Evolutionary conservation across 2,329 filamentous ascomycete genomes (phyloP).

Genomic region (Teratosphaeria zuluensis): DNA sequence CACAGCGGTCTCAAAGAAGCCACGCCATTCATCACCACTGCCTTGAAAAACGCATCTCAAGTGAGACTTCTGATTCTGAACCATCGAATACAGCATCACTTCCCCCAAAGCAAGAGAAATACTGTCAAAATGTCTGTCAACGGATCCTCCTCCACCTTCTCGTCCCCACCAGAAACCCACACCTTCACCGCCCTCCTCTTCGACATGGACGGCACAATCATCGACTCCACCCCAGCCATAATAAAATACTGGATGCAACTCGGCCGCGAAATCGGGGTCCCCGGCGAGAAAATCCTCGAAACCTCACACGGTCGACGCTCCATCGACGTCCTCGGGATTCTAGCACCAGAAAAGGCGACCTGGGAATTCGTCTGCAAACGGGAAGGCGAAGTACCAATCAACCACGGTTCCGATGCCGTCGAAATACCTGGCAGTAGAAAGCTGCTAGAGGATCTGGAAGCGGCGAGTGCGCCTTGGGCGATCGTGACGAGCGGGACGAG

Average conservation of each 20-base stretch:
- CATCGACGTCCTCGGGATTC: constrained; percentile 72
- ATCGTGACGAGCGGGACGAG: constrained; percentile 54
- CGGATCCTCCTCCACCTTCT: constrained; percentile 27
- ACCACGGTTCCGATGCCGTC: constrained; percentile 66
- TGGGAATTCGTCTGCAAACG: constrained; percentile 74
- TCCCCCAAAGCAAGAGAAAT: not conserved
- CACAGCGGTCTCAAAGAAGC: too few species aligned
- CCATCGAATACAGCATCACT: not conserved
- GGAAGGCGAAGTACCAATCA: constrained; percentile 67
- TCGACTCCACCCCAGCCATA: constrained; percentile 5
- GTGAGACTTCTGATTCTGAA: not conserved
- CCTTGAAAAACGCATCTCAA: too few species aligned
- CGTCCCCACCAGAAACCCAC: constrained; percentile 31
- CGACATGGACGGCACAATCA: constrained; percentile 52
- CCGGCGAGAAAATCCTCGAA: constrained; percentile 68
- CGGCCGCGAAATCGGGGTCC: constrained; percentile 72
- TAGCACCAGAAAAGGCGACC: constrained; percentile 77
- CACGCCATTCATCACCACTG: too few species aligned
- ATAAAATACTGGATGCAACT: constrained; percentile 62
- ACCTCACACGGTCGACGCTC: constrained; percentile 85
- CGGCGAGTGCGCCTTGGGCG: constrained; percentile 60
- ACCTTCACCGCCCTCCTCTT: constrained; percentile 46
- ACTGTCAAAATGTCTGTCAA: constrained; percentile 12
- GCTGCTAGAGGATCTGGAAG: constrained; percentile 17
- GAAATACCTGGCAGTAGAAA: constrained; percentile 76